Base-by-base conservation (phyloP, 2,329 filamentous ascomycete species). In the Neonectria sp. region DNA sequence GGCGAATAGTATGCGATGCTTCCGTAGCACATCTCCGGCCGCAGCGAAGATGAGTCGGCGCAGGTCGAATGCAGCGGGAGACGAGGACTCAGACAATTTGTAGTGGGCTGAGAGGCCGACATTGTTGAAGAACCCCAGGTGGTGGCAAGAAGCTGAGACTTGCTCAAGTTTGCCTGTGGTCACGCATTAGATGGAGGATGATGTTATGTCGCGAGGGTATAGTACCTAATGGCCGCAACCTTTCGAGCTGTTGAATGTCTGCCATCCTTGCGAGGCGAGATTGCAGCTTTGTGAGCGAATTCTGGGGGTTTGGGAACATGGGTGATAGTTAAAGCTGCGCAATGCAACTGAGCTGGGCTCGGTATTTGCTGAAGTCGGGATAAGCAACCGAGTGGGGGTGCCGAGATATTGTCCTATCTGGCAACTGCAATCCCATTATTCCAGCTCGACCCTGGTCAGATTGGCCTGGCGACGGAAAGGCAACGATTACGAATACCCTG, bases 71-170 rank as follows among this genome's bases (percentile, higher is more conserved):
- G 79, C 25, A 5, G 77, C 66, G 6, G 68, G 78, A 2, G 69
- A 60, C 3, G 69, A 78, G 2, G 69, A 59, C 3, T 60, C 55
- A 7, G 79, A 79, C 0, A 80, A 68, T 8, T 65, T 73, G 71
- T 83, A 83, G 15, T 75, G 78, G 55, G 80, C 82, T 25, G 80
- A 76, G 27, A 84, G 73, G 8, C 77, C 81, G 29, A 83, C 81
- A 69, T 84, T 86, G 57, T 79, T 78, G 73, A 85, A 86, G 57
- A 83, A 82, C 1, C 77, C 76, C 3, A 83, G 68, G 55, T 83
- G 74, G 59, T 86, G 82, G 40, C 82, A 79, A 9, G 79, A 70
- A 2, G 82, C 83, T 6, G 82, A 84, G 71, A 80, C 82, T 52
- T 82, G 80, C 73, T 86, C 84, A 46, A 84, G 71, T 25, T 76